A percentile compares a stretch with the other conserved stretches of the same genome.
Evolutionary conservation across 208 protist species (phyloP).

Genomic region (Crithidia acanthocephali): DNA sequence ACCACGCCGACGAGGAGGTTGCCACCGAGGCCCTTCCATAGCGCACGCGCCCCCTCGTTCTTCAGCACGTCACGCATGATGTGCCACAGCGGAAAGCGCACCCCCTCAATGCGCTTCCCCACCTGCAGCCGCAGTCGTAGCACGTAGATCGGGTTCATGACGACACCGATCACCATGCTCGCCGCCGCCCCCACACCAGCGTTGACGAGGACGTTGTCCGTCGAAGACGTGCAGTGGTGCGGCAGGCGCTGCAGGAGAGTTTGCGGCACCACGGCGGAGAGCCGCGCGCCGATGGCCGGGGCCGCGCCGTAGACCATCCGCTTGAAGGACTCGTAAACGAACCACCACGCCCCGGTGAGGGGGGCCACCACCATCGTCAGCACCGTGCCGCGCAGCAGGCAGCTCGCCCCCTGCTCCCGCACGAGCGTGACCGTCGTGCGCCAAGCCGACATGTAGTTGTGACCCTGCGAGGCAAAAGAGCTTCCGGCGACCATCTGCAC

Average conservation of each 20-base stretch:
- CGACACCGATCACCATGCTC: conserved; percentile 63
- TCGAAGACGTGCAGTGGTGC: conserved; percentile 52
- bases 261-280: conserved; percentile 30
- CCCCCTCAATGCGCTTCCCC: conserved; percentile 31
- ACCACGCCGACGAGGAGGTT: conserved; percentile 71
- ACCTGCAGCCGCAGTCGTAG: conserved; percentile 78
- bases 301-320: conserved; percentile 48
- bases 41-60: conserved; percentile 62
- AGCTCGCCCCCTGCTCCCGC: conserved; percentile 57
- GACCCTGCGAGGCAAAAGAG: conserved; percentile 47
- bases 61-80: conserved; percentile 53
- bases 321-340: conserved; percentile 83
- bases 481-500: conserved; percentile 86
- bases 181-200: conserved; percentile 58
- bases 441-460: conserved; percentile 76
- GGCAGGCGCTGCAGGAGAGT: conserved; percentile 37
- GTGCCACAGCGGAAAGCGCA: conserved; percentile 49
- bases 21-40: conserved; percentile 72
- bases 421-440: conserved; percentile 63
- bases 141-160: conserved; percentile 88
- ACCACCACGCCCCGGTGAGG: conserved; percentile 83
- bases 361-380: conserved; percentile 74
- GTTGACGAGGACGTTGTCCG: conserved; percentile 81
- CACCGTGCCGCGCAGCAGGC: conserved; percentile 75
- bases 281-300: conserved; percentile 27